Evolutionary conservation across 192 early-diverging fungal genomes (phyloP), one percentile per base, ranked within the genome.

Genomic region (Mortierella antarctica): DNA sequence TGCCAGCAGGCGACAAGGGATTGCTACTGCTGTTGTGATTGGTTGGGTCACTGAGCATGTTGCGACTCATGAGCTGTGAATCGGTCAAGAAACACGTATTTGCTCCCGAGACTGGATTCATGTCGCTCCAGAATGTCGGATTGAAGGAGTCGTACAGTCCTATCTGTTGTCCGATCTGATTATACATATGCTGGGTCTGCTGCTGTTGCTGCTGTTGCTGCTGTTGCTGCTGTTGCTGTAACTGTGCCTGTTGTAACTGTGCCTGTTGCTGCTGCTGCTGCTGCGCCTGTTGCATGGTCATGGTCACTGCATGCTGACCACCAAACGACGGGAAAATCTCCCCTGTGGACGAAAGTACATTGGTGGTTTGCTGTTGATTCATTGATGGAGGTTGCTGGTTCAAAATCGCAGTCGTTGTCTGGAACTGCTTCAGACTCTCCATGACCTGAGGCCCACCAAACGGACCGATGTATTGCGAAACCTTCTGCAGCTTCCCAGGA

Each of bases 401-500:
- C 18, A 79, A 18, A 44, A 79, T 79, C 50, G 76, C 76, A 6
- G 64, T 72, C 17, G 77, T 51, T 0, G 77, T 80, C 55, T 80
- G 77, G 49, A 68, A 80, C 65, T 80, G 77, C 48, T 80, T 71
- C 57, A 80, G 47, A 46, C 77, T 80, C 47, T 80, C 77, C 65
- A 80, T 62, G 45, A 80, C 77, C 42, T 80, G 77, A 56, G 77
- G 77, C 17, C 77, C 77, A 18, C 62, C 77, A 57, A 80, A 80
- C 7, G 77, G 77, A 41, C 77, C 70, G 55, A 80, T 55, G n/a
- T 55, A 80, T 60, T 80, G 77, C n/a, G 77, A 80, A 20, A 80
- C 77, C 61, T 80, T 80, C 47, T 80, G 77, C 10, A 80, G 31
- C 48, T 80, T 80, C 47, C 77, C 70, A 18, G 77, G 65, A 49